Conservation (phyloP, 2,329 filamentous ascomycete genomes). For the Orbilia brochopaga region DNA sequence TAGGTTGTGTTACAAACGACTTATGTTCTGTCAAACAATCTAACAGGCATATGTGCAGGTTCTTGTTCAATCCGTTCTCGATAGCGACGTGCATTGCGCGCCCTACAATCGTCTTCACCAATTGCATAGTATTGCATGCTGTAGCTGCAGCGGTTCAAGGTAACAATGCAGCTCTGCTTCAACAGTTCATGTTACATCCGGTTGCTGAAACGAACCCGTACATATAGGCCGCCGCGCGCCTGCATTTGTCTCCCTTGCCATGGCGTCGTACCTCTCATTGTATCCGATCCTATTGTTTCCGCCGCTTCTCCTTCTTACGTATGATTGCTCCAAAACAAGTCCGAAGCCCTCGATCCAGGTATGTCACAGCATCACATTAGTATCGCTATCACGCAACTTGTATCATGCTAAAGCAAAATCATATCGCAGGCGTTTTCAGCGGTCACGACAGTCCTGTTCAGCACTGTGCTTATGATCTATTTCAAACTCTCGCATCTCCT, state of each 20-base stretch:
- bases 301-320: constrained; percentile 79
- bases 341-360: constrained; percentile 45
- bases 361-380: not conserved
- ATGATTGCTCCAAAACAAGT: constrained; percentile 63
- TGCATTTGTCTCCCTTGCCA: constrained; percentile 81
- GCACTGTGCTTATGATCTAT: constrained; percentile 26
- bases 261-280: constrained; percentile 89
- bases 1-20: constrained; percentile 60
- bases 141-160: constrained; percentile 80
- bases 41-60: constrained; percentile 63
- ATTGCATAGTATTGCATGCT: constrained; percentile 82
- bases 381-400: constrained; percentile 65
- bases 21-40: not conserved
- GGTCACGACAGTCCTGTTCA: constrained; percentile 25
- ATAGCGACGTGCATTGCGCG: constrained; percentile 88
- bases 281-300: constrained; percentile 87
- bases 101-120: constrained; percentile 86
- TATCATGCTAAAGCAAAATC: constrained; percentile 51
- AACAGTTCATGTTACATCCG: not conserved
- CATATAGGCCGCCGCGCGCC: constrained; percentile 61
- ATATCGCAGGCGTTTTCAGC: constrained; percentile 20
- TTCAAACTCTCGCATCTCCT: constrained; percentile 66
- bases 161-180: constrained; percentile 61
- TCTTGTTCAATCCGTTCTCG: constrained; percentile 93
- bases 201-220: constrained; percentile 10